These are phyloP conservation scores for Vanilla planifolia DNA, from an alignment of 106 monocot genomes.

Conservation along the genomic window DNA sequence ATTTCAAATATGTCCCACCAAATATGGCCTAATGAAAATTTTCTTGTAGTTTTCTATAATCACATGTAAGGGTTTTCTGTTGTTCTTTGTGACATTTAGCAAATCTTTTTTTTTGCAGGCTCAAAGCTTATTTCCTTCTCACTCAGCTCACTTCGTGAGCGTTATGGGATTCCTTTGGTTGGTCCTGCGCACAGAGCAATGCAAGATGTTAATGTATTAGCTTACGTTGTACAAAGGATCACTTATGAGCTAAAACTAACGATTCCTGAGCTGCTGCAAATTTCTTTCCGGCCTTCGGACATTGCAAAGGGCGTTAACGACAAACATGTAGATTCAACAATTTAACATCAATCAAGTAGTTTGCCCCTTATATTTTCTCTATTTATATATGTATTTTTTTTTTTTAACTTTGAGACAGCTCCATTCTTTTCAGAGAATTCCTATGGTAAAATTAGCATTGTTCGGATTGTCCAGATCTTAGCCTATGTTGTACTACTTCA, in stretches of 20 bases:
- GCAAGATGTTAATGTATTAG: conserved; percentile 65
- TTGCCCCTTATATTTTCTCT: neutral
- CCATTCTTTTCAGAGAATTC: neutral
- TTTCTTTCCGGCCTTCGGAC: conserved; percentile 65
- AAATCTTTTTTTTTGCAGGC: conserved; percentile 34
- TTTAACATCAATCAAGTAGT: neutral
- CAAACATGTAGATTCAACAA: neutral
- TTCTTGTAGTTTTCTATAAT: too few relatives aligned
- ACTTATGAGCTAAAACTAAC: conserved; percentile 69
- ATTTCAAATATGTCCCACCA: too few relatives aligned
- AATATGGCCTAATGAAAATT: too few relatives aligned
- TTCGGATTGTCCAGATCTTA: neutral
- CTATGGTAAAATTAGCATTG: neutral
- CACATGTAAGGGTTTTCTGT: too few relatives aligned
- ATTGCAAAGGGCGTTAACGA: conserved; percentile 5
- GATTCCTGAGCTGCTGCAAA: conserved; percentile 39
- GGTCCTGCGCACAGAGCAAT: conserved; percentile 82
- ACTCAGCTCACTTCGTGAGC: conserved; percentile 38
- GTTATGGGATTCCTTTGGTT: conserved; percentile 37
- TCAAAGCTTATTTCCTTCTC: conserved; percentile 32
- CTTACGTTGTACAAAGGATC: conserved; percentile 50
- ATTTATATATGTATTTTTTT: neutral
- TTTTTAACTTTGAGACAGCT: neutral
- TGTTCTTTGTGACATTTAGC: neutral
- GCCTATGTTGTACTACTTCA: neutral